Conservation (phyloP, 768 basidiomycete genomes). For the Hydnum rufescens region DNA sequence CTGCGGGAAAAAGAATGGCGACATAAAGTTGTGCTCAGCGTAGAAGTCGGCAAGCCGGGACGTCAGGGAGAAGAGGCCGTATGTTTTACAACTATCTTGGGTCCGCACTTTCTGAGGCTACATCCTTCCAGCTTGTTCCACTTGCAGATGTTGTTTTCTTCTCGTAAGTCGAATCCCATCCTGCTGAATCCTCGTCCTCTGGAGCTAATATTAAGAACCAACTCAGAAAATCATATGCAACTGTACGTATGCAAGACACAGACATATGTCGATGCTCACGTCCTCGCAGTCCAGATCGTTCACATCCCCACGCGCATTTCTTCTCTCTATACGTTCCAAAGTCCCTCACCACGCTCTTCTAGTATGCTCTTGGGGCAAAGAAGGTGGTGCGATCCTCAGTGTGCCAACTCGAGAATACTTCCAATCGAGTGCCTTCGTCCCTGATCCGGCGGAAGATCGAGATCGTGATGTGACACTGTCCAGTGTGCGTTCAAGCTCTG, state of each 20-base stretch:
- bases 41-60: slow-evolving; percentile 55
- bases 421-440: slow-evolving; percentile 67
- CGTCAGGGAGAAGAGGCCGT: slow-evolving; percentile 67
- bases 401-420: slow-evolving; percentile 73
- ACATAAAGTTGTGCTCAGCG: slow-evolving; percentile 58
- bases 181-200: background rate
- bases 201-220: background rate
- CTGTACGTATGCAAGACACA: slow-evolving; percentile 18
- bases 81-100: slow-evolving; percentile 6
- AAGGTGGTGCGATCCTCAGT: slow-evolving; percentile 63
- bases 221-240: slow-evolving; percentile 43
- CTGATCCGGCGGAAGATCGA: slow-evolving; percentile 12
- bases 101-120: background rate
- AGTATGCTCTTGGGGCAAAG: slow-evolving; percentile 62
- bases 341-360: slow-evolving; percentile 59
- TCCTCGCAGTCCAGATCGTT: slow-evolving; percentile 28
- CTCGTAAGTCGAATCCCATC: slow-evolving; percentile 12
- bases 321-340: slow-evolving; percentile 48
- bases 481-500: slow-evolving; percentile 11
- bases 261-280: too few species aligned
- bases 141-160: slow-evolving; percentile 72
- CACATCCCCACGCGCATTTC: slow-evolving; percentile 50
- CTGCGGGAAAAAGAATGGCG: slow-evolving; percentile 73
- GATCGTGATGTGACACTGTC: slow-evolving; percentile 2
- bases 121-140: slow-evolving; percentile 41